phyloP scores from a whole-genome alignment of 192 early-diverging fungal species.

The Gryganskiella cystojenkinii region DNA sequence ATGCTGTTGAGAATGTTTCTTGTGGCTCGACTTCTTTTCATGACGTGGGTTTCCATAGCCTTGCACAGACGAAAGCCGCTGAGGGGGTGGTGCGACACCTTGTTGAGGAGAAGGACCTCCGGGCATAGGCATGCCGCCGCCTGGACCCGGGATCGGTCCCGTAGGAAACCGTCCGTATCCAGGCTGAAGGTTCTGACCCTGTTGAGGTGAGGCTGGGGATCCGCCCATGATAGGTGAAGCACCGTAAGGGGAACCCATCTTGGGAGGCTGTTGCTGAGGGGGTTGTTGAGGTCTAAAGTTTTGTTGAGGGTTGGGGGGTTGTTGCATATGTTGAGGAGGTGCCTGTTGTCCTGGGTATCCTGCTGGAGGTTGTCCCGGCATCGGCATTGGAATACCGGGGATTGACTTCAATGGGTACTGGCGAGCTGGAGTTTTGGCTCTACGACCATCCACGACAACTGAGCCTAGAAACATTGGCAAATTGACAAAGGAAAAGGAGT shows the following conservation, averaged over 20 bases:
- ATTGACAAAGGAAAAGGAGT: too few species aligned
- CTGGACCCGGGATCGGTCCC: constrained; percentile 17
- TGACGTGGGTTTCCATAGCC: constrained; percentile 40
- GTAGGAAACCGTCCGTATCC: constrained; percentile 24
- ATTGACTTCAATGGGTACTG: constrained; percentile 41
- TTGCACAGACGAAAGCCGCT: constrained; percentile 22
- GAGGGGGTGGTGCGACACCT: constrained; percentile 16
- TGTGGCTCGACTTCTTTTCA: constrained; percentile 46
- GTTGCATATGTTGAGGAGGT: constrained; percentile 3
- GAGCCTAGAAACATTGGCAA: constrained; percentile 11
- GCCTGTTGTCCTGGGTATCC: neutral
- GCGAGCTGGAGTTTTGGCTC: constrained; percentile 38
- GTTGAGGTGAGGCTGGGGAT: constrained; percentile 36
- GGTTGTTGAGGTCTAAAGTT: neutral
- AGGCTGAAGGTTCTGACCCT: constrained; percentile 2
- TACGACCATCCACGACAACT: constrained; percentile 41
- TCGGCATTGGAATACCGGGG: constrained; percentile 5
- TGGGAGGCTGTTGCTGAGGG: constrained; percentile 16
- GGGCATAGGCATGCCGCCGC: too few species aligned
- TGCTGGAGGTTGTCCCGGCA: too few species aligned
- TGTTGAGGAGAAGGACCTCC: constrained; percentile 4
- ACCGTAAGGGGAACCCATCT: constrained; percentile 20
- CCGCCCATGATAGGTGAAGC: constrained; percentile 11
- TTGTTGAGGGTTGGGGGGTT: constrained; percentile 5
- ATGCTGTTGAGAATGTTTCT: constrained; percentile 37